phyloP scores from a whole-genome alignment of 805 yeast genomes.

The Saccharomycopsis sp. region DNA sequence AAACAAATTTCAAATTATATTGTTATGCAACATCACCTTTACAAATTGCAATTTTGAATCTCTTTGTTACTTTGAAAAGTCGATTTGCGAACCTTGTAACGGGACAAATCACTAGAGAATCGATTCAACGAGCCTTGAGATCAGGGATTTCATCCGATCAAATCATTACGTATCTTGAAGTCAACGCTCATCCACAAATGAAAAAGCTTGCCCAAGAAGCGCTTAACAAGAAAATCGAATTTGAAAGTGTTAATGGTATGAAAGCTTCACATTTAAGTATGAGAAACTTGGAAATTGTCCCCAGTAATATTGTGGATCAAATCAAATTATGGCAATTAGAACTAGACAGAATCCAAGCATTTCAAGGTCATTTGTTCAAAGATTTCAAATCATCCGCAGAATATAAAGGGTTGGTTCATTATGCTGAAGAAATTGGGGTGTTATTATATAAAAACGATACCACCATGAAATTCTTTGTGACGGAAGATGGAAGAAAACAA shows the following conservation, averaged over 20 bases:
- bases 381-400: slow-evolving; percentile 76
- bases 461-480: slow-evolving; percentile 71
- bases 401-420: slow-evolving; percentile 57
- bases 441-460: slow-evolving; percentile 74
- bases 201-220: slow-evolving; percentile 59
- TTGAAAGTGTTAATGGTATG: slow-evolving; percentile 41
- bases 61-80: slow-evolving; percentile 77
- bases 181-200: slow-evolving; percentile 95
- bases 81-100: slow-evolving; percentile 88
- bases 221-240: slow-evolving; percentile 55
- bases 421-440: slow-evolving; percentile 88
- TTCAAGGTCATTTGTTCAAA: slow-evolving; percentile 78
- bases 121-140: slow-evolving; percentile 69
- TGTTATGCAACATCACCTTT: slow-evolving; percentile 91
- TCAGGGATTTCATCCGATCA: slow-evolving; percentile 96
- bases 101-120: slow-evolving; percentile 88
- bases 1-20: slow-evolving; percentile 87
- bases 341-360: slow-evolving; percentile 79
- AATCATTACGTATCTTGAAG: slow-evolving; percentile 75
- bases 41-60: slow-evolving; percentile 83
- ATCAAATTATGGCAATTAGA: slow-evolving; percentile 94
- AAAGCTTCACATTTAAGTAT: slow-evolving; percentile 21
- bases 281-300: slow-evolving; percentile 36
- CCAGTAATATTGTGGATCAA: slow-evolving; percentile 97
- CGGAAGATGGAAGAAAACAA: slow-evolving; percentile 76